Conservation (phyloP, 2,329 filamentous ascomycete species). For the Colletotrichum spaethianum region DNA sequence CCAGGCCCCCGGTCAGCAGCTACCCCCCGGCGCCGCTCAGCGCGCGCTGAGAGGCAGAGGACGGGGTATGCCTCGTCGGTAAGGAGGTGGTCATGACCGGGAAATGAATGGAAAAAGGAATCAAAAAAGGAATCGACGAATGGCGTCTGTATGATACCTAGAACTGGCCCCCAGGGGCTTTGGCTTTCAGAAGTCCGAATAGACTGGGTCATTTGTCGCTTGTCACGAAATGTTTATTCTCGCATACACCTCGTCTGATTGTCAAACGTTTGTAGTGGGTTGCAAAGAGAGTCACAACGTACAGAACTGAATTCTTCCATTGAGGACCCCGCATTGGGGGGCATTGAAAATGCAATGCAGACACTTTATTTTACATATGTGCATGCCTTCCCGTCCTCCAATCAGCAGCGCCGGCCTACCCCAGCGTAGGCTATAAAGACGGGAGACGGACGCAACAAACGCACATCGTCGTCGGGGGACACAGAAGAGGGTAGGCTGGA, state of each 20-base stretch:
- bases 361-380: too few relatives aligned
- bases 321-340: not conserved
- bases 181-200: conserved; percentile 41
- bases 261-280: not conserved
- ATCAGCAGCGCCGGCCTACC: not conserved
- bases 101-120: conserved; percentile 43
- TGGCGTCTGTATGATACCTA: conserved; percentile 45
- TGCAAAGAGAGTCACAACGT: not conserved
- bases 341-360: not conserved
- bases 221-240: conserved; percentile 1
- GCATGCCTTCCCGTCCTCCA: not conserved
- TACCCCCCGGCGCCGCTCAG: conserved; percentile 89
- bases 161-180: conserved; percentile 32
- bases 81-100: conserved; percentile 44
- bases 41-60: conserved; percentile 87
- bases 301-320: not conserved
- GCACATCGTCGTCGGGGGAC: too few relatives aligned
- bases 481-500: not conserved
- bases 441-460: not conserved
- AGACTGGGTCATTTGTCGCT: conserved; percentile 42
- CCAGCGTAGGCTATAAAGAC: not conserved
- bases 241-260: not conserved
- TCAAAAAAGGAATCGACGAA: conserved; percentile 41
- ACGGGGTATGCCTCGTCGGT: conserved; percentile 91
- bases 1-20: conserved; percentile 81